These are phyloP conservation scores for Lodderomyces oxycetoniae DNA, from an alignment of 1,139 yeast species.

Conservation along the genomic window DNA sequence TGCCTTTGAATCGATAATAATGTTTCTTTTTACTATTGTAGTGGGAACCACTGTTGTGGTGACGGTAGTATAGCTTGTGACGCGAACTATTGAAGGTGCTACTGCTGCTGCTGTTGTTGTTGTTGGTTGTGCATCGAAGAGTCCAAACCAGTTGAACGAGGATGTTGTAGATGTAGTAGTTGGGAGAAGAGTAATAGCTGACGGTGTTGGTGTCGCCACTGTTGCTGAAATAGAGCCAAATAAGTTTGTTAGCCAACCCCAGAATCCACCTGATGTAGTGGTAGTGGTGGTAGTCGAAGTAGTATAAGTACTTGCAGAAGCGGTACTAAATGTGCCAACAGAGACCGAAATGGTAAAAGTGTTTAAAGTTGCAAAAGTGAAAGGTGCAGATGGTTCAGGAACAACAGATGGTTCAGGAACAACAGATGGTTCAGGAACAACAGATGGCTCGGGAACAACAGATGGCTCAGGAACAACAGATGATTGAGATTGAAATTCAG, in stretches of 20 bases:
- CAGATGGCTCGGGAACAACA: neutral
- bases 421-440: too few relatives aligned
- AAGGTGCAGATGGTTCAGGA: neutral
- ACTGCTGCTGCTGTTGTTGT: neutral
- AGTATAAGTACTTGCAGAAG: neutral
- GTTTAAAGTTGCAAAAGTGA: neutral
- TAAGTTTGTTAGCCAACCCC: slow-evolving; percentile 2
- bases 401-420: neutral
- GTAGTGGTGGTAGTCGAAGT: slow-evolving; percentile 1
- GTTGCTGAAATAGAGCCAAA: neutral
- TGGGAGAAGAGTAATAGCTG: neutral
- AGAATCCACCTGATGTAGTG: slow-evolving; percentile 2
- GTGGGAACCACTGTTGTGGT: slow-evolving; percentile 11
- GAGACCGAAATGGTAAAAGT: slow-evolving; percentile 2
- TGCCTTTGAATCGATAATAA: slow-evolving; percentile 4
- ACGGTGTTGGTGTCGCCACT: slow-evolving; percentile 2
- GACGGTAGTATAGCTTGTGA: slow-evolving; percentile 10
- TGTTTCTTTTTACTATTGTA: slow-evolving; percentile 10
- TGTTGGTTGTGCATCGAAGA: slow-evolving; percentile 3
- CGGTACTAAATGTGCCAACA: neutral
- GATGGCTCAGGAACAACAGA: neutral
- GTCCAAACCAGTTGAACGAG: slow-evolving; percentile 6
- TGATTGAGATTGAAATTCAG: neutral
- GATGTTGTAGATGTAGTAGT: slow-evolving; percentile 1
- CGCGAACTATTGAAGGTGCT: slow-evolving; percentile 2